A percentile compares a stretch with the other conserved stretches of the same genome.
Evolutionary conservation across 352 stramenopile genomes (phyloP).

Genomic region (Phytophthora fragariae): DNA sequence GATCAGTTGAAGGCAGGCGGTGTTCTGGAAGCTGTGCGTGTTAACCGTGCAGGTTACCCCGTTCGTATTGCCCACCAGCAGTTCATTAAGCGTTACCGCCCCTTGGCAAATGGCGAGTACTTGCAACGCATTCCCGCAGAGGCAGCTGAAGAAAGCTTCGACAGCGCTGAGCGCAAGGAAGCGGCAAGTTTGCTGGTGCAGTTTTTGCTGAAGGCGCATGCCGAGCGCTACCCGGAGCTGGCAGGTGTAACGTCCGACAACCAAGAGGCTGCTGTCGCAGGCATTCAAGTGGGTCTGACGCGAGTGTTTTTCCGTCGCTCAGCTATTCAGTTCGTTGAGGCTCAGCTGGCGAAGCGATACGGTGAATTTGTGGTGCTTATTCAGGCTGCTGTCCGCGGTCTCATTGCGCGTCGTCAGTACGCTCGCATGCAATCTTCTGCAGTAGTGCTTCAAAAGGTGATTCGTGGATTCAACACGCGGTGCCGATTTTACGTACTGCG

Average conservation of each 20-base stretch:
- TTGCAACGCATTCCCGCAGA: constrained; percentile 70
- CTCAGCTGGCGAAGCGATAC: constrained; percentile 86
- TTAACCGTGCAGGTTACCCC: constrained; percentile 97
- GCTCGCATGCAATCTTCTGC: constrained; percentile 52
- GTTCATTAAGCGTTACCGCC: constrained; percentile 92
- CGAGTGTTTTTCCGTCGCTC: constrained; percentile 87
- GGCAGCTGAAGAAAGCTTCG: constrained; percentile 58
- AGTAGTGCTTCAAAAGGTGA: constrained; percentile 60
- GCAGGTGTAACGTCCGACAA: constrained; percentile 42
- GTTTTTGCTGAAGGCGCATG: constrained; percentile 77
- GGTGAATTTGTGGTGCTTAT: constrained; percentile 90
- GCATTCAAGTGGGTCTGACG: constrained; percentile 83
- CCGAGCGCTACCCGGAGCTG: constrained; percentile 68
- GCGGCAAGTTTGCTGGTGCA: constrained; percentile 64
- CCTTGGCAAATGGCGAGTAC: constrained; percentile 74
- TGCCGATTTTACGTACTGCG: constrained; percentile 62
- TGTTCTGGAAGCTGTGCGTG: constrained; percentile 99
- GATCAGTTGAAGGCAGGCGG: constrained; percentile 98
- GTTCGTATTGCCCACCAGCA: constrained; percentile 95
- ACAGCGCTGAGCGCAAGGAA: constrained; percentile 61
- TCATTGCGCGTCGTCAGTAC: constrained; percentile 62
- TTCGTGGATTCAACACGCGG: constrained; percentile 76
- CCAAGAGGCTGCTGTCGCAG: constrained; percentile 55
- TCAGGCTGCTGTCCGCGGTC: constrained; percentile 69
- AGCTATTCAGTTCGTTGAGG: constrained; percentile 88